Conservation (phyloP, 306 rosid genomes). For the Datisca glomerata region DNA sequence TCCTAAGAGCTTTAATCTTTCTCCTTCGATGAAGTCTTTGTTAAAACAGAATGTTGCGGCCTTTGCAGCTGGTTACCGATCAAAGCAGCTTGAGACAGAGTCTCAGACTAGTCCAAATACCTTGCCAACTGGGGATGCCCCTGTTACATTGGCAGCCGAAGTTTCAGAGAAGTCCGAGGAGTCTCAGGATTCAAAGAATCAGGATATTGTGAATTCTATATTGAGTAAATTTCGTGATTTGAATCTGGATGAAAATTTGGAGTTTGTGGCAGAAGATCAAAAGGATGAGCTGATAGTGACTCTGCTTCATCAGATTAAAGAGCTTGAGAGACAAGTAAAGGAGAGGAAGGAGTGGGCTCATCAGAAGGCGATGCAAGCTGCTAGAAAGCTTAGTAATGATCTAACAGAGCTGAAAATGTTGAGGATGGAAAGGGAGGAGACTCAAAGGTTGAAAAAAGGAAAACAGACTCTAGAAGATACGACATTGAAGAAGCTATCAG, state of each 20-base stretch:
- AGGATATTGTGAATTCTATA: constrained; percentile 61
- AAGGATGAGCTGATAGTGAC: constrained; percentile 74
- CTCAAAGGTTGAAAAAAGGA: constrained; percentile 85
- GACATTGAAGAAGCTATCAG: constrained; percentile 82
- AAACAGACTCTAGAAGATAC: constrained; percentile 75
- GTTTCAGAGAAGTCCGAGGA: constrained; percentile 36
- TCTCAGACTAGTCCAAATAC: constrained; percentile 19
- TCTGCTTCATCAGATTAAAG: constrained; percentile 68
- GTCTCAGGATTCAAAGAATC: constrained; percentile 33
- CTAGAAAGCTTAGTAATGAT: constrained; percentile 71
- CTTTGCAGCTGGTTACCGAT: constrained; percentile 95
- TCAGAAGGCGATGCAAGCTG: constrained; percentile 94
- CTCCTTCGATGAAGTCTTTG: constrained; percentile 74
- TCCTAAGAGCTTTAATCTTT: constrained; percentile 84
- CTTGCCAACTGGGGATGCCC: constrained; percentile 26
- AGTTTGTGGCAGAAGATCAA: constrained; percentile 70
- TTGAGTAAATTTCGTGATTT: constrained; percentile 77
- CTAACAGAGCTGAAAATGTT: constrained; percentile 72
- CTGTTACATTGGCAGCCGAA: constrained; percentile 30
- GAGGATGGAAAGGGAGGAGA: constrained; percentile 91
- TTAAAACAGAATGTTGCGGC: constrained; percentile 78
- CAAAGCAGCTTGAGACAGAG: constrained; percentile 36
- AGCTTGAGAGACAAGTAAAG: constrained; percentile 74
- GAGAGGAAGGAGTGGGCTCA: constrained; percentile 95
- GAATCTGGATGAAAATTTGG: constrained; percentile 75